Conservation (phyloP, 192 early-diverging fungal genomes). For the Mortierella hygrophila region DNA sequence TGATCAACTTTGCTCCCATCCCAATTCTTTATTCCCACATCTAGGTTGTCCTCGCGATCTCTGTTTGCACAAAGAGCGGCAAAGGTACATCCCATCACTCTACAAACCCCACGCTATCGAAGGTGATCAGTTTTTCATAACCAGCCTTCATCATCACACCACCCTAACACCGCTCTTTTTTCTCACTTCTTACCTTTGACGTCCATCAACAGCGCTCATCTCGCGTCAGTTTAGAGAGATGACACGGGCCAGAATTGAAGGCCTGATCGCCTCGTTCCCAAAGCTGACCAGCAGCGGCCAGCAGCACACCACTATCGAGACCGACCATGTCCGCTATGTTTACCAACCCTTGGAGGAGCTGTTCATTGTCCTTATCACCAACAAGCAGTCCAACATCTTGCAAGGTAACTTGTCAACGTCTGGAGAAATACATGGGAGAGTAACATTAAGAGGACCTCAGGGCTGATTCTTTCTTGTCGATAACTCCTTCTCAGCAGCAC, state of each 20-base stretch:
- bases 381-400: conserved; percentile 95
- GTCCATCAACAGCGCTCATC: conserved; percentile 73
- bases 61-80: conserved; percentile 92
- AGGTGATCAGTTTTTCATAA: neutral
- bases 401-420: conserved; percentile 64
- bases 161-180: neutral
- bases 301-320: conserved; percentile 98
- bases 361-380: conserved; percentile 97
- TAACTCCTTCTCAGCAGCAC: neutral
- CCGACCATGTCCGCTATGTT: conserved; percentile 96
- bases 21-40: neutral
- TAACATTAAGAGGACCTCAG: too few relatives aligned
- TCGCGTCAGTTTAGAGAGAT: conserved; percentile 98
- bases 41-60: conserved; percentile 92
- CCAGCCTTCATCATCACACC: conserved; percentile 1
- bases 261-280: conserved; percentile 95
- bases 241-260: conserved; percentile 96
- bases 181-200: neutral
- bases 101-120: neutral
- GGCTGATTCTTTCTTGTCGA: neutral
- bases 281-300: conserved; percentile 92
- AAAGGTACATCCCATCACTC: conserved; percentile 76
- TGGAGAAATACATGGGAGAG: neutral
- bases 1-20: neutral
- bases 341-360: conserved; percentile 98